Conservation (phyloP, 306 rosid genomes). For the Myrica gale region DNA sequence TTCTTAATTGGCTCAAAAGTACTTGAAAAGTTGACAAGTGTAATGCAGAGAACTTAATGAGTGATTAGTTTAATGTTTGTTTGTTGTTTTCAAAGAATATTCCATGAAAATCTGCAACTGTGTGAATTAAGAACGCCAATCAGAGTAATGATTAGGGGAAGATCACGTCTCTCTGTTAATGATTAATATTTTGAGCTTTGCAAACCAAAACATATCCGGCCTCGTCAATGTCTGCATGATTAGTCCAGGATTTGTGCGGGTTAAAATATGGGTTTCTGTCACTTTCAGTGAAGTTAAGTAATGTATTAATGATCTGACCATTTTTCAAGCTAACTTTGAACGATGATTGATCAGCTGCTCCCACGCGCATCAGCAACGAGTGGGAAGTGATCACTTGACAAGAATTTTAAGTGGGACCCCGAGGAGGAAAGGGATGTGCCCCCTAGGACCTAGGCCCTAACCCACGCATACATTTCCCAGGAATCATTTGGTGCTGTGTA, state of each 20-base stretch:
- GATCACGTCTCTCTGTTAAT: not conserved
- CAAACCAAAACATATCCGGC: not conserved
- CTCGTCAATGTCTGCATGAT: not conserved
- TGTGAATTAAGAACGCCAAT: slow-evolving; percentile 27
- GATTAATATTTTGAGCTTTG: not conserved
- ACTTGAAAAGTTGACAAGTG: slow-evolving; percentile 41
- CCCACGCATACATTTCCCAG: slow-evolving; percentile 12
- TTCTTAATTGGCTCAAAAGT: slow-evolving; percentile 22
- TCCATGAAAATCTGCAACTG: slow-evolving; percentile 41
- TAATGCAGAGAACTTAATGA: slow-evolving; percentile 31
- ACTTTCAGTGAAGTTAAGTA: not conserved
- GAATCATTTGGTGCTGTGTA: slow-evolving; percentile 37
- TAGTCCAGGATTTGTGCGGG: too few relatives aligned
- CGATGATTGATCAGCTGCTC: not conserved
- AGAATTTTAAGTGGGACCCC: slow-evolving; percentile 37
- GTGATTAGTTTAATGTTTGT: slow-evolving; percentile 26
- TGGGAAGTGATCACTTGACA: slow-evolving; percentile 26
- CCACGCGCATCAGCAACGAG: not conserved
- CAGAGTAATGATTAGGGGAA: slow-evolving; percentile 2
- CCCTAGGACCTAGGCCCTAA: slow-evolving; percentile 12
- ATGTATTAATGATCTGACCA: not conserved
- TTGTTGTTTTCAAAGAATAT: slow-evolving; percentile 34
- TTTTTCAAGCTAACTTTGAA: not conserved
- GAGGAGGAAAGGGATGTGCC: not conserved
- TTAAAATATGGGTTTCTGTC: not conserved